Conservation (phyloP, 306 rosid genomes). For the Myrica gale region DNA sequence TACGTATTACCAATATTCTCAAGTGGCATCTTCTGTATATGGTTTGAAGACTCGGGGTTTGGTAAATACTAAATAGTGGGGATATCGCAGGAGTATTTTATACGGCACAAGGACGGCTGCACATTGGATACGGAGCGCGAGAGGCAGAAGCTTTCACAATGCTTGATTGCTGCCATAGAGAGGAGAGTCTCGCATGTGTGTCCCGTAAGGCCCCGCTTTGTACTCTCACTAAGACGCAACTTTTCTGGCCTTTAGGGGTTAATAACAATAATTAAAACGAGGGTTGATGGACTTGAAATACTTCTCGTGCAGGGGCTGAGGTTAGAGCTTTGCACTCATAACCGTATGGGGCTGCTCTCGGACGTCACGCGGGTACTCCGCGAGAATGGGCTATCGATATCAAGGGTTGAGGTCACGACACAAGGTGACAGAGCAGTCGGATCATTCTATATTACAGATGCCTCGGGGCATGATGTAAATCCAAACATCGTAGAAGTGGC, state of each 20-base stretch:
- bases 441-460: slow-evolving; percentile 63
- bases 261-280: neutral
- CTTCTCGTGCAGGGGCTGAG: slow-evolving; percentile 52
- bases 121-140: slow-evolving; percentile 46
- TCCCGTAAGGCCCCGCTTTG: neutral
- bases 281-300: neutral
- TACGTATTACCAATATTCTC: neutral
- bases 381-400: slow-evolving; percentile 63
- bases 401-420: slow-evolving; percentile 55
- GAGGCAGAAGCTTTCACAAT: slow-evolving; percentile 49
- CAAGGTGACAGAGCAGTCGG: slow-evolving; percentile 58
- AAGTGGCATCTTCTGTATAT: neutral
- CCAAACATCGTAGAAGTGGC: slow-evolving; percentile 48
- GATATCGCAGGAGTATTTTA: slow-evolving; percentile 64
- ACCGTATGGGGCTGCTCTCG: slow-evolving; percentile 62
- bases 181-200: slow-evolving; percentile 78
- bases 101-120: slow-evolving; percentile 51
- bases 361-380: slow-evolving; percentile 64
- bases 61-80: too few species aligned
- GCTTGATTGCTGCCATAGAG: slow-evolving; percentile 77
- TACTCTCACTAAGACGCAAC: too few species aligned
- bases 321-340: slow-evolving; percentile 51
- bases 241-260: neutral
- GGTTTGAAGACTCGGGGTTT: too few species aligned
- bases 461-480: slow-evolving; percentile 51